These are phyloP conservation scores for Termitomyces sp. DNA, from an alignment of 768 basidiomycete genomes.

Conservation along the genomic window DNA sequence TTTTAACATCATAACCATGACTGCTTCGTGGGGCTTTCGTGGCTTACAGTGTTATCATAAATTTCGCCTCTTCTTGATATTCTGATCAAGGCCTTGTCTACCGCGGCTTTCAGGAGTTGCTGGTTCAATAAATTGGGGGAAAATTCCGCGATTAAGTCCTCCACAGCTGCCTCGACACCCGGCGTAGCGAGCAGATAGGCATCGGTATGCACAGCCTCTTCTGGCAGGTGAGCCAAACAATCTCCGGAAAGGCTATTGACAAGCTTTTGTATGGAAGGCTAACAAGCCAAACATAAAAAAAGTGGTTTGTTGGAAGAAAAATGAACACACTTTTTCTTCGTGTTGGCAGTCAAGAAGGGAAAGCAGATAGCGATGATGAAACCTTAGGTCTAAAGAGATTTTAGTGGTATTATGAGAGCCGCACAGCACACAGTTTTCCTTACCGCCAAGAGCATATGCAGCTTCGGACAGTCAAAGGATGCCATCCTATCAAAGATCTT, in stretches of 20 bases:
- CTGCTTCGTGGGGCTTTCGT: slow-evolving; percentile 5
- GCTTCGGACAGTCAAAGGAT: slow-evolving; percentile 34
- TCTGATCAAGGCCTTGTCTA: slow-evolving; percentile 41
- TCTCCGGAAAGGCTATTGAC: slow-evolving; percentile 63
- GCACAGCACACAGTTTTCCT: slow-evolving; percentile 19
- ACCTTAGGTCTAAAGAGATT: slow-evolving; percentile 47
- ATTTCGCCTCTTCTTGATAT: slow-evolving; percentile 42
- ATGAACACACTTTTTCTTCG: slow-evolving; percentile 69
- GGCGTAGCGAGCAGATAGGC: slow-evolving; percentile 51
- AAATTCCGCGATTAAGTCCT: slow-evolving; percentile 51
- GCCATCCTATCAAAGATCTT: slow-evolving; percentile 1
- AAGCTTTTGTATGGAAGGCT: slow-evolving; percentile 80
- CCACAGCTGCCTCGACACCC: slow-evolving; percentile 46
- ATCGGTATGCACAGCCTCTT: slow-evolving; percentile 65
- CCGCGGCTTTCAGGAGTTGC: slow-evolving; percentile 41
- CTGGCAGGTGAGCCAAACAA: slow-evolving; percentile 55
- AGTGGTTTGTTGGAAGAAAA: not conserved
- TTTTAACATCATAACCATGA: slow-evolving; percentile 12
- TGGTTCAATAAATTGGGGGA: slow-evolving; percentile 40
- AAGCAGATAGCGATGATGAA: slow-evolving; percentile 57
- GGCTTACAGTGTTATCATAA: slow-evolving; percentile 50
- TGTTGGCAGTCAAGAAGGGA: slow-evolving; percentile 75
- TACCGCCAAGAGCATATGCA: slow-evolving; percentile 69
- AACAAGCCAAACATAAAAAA: slow-evolving; percentile 5
- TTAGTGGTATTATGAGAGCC: not conserved